Conservation (phyloP, 768 basidiomycete genomes). For the Auricularia sp. region DNA sequence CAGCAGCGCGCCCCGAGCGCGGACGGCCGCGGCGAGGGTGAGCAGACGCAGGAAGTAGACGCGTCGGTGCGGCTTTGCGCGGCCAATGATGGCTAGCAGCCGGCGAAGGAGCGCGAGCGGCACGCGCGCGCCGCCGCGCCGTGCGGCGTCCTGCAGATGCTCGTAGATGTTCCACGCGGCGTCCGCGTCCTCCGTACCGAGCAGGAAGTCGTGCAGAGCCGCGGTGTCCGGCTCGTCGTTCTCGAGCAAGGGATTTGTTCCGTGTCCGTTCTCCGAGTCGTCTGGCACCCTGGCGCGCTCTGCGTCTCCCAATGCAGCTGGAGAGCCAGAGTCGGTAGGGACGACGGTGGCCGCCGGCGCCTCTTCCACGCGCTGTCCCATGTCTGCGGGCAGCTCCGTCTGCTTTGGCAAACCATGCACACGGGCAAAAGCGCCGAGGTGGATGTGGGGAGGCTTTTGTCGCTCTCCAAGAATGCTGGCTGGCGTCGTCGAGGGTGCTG, state of each 20-base stretch:
- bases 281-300: no score
- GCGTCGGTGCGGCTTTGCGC: slow-evolving; percentile 45
- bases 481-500: background rate
- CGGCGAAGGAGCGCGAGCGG: slow-evolving; percentile 35
- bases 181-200: background rate
- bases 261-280: no score
- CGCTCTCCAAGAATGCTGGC: background rate
- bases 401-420: no score
- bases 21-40: slow-evolving; percentile 53
- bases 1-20: slow-evolving; percentile 41
- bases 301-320: no score
- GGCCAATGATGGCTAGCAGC: slow-evolving; percentile 48
- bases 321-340: background rate
- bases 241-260: background rate
- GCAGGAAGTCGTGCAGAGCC: background rate
- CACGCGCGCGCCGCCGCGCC: background rate
- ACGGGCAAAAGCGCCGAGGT: background rate
- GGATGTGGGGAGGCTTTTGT: background rate
- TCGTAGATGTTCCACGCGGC: background rate
- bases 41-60: slow-evolving; percentile 52
- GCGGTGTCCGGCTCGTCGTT: background rate
- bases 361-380: background rate
- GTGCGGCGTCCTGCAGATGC: background rate
- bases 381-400: background rate
- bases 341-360: background rate